A percentile compares a stretch with the other conserved stretches of the same genome.
These are phyloP conservation scores for Diplotaxis tenuifolia DNA, from an alignment of 345 rosid species.

Conservation along the genomic window DNA sequence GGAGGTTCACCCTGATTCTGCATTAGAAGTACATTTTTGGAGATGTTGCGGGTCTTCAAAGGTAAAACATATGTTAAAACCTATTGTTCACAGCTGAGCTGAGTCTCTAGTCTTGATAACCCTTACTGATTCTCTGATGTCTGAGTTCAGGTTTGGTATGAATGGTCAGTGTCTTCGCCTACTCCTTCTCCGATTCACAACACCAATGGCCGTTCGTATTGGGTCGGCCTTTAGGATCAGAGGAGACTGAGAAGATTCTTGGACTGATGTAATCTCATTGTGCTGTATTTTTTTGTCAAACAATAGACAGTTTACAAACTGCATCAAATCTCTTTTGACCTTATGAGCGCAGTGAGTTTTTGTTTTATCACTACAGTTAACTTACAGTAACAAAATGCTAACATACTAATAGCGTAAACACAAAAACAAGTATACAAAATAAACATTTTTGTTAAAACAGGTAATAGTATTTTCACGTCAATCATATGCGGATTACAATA, in stretches of 20 bases:
- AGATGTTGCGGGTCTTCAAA: no score
- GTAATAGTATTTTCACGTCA: no score
- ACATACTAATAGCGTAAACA: neutral
- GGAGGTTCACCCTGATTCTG: no score
- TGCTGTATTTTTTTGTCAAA: conserved; percentile 23
- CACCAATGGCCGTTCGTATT: conserved; percentile 90
- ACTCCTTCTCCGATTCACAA: conserved; percentile 69
- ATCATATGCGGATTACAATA: no score
- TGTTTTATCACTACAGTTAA: neutral
- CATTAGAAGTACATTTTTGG: no score
- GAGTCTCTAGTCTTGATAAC: no score
- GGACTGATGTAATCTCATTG: conserved; percentile 13
- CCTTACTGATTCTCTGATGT: neutral
- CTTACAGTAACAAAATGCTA: neutral
- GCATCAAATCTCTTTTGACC: conserved; percentile 4
- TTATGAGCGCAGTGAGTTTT: neutral
- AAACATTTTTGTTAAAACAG: no score
- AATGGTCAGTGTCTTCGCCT: conserved; percentile 85
- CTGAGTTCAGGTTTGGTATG: conserved; percentile 80
- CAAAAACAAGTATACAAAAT: no score
- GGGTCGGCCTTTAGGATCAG: conserved; percentile 81
- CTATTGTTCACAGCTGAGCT: no score
- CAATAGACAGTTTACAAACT: no score
- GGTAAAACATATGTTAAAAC: no score
- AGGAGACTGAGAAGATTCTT: neutral